A percentile compares a stretch with the other conserved stretches of the same genome.
Evolutionary conservation across 1,284 basidiomycete genomes (phyloP).

Genomic region (Meripilus lineatus): DNA sequence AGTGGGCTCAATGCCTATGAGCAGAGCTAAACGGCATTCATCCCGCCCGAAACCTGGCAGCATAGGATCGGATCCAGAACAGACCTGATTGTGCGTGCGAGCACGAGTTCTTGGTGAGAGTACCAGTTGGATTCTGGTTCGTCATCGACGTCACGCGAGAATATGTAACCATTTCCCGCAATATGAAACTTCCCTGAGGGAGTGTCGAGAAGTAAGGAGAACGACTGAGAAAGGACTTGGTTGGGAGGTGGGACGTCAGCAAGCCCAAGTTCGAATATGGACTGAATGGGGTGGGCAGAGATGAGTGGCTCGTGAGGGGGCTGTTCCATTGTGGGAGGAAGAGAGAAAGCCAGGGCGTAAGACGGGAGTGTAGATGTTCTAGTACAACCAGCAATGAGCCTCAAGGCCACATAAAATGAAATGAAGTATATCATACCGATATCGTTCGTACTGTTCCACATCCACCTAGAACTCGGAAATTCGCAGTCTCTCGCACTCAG

Average conservation of each 20-base stretch:
- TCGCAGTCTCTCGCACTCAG: conserved; percentile 46
- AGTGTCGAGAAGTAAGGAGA: conserved; percentile 48
- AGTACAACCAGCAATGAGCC: too few species aligned
- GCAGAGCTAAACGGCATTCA: too few species aligned
- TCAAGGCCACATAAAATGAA: too few species aligned
- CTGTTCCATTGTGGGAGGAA: conserved; percentile 50
- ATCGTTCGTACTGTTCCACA: conserved; percentile 58
- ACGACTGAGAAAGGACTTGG: conserved; percentile 31
- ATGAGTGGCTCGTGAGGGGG: conserved; percentile 58
- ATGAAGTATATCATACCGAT: conserved; percentile 40
- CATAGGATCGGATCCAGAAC: too few species aligned
- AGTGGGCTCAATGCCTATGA: too few species aligned
- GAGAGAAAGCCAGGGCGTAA: conserved; percentile 43
- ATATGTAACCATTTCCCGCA: conserved; percentile 20
- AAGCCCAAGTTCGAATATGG: conserved; percentile 52
- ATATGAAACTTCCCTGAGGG: conserved; percentile 44
- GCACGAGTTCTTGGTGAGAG: too few species aligned
- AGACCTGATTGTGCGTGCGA: too few species aligned
- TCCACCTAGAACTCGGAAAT: conserved; percentile 50
- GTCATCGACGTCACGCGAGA: too few species aligned
- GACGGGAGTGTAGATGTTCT: conserved; percentile 27
- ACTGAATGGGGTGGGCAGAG: conserved; percentile 44
- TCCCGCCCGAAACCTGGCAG: too few species aligned
- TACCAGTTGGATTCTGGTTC: too few species aligned
- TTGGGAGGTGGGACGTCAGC: conserved; percentile 18